phyloP scores from a whole-genome alignment of 441 rosid genomes.

The Brassica hybrid region DNA sequence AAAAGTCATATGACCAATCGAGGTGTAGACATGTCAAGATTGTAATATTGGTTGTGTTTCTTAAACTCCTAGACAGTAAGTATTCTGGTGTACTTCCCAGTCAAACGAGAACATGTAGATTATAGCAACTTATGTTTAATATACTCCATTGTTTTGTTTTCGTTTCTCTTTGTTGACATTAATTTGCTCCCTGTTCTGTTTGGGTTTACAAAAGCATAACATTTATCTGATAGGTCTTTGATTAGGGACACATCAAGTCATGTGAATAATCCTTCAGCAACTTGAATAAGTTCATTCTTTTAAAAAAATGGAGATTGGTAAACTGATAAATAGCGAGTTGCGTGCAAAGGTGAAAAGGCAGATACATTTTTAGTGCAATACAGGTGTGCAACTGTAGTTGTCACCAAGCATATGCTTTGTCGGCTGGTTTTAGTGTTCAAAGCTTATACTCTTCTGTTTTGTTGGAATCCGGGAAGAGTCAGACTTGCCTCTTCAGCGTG shows the following conservation, averaged over 20 bases:
- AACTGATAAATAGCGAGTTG: slow-evolving; percentile 34
- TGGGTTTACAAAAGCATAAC: slow-evolving; percentile 20
- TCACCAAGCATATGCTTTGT: slow-evolving; percentile 46
- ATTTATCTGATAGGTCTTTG: slow-evolving; percentile 9
- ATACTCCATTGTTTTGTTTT: not conserved
- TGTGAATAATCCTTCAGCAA: slow-evolving; percentile 29
- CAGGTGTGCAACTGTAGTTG: not conserved
- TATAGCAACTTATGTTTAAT: not conserved
- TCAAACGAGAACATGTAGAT: not conserved
- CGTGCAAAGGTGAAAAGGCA: slow-evolving; percentile 40
- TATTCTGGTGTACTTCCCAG: not conserved
- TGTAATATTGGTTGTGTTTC: not conserved
- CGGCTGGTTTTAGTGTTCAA: slow-evolving; percentile 33
- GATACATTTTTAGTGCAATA: slow-evolving; percentile 24
- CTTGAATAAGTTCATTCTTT: slow-evolving; percentile 12
- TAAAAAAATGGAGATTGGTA: slow-evolving; percentile 11
- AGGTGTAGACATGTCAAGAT: not conserved
- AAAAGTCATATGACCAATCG: not conserved
- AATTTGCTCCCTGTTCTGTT: slow-evolving; percentile 10
- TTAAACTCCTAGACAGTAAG: not conserved
- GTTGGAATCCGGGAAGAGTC: slow-evolving; percentile 37
- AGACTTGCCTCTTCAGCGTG: slow-evolving; percentile 43
- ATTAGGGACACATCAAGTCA: slow-evolving; percentile 23
- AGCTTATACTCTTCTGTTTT: slow-evolving; percentile 35
- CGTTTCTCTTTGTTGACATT: not conserved